Evolutionary conservation across 164 flowering plant species (phyloP), one percentile per base, ranked within the genome.

Genomic region (Houttuynia cordata): DNA sequence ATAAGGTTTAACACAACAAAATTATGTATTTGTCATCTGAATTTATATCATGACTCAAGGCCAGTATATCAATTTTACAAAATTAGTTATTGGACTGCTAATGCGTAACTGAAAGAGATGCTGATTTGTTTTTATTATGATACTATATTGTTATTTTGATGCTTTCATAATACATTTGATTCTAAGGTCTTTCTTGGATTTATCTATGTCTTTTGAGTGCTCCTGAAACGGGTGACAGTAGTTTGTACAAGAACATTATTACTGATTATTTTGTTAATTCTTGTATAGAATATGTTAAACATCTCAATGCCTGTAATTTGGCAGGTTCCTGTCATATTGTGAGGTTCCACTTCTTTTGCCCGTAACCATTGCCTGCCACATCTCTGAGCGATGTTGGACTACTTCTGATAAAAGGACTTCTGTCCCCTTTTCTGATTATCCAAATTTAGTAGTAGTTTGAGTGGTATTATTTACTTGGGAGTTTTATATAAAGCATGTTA

Each of bases 311-410:
- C 15, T 12, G 56, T 53, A 45, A 45, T 17, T 63, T 47, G 58
- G 47, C 73, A 91, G 97, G 97, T 91, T 91, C 67, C 51, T 91
- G 51, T 75, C 87, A 14, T 75, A 63, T 69, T 91, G 97, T 65
- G 57, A 78, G 69, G 81, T 91, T 67, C 96, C 96, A 20, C 54
- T 61, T 63, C 79, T 86, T 67, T 73, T 88, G 23, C 96, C 93
- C 2, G 75, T 91, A 22, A 88, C 96, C 21, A 70, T 91, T 70
- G 91, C 85, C 61, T 91, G 96, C 64, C 97, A 91, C 68, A 78
- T 77, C 61, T 70, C 80, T 34, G 94, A 83, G 62, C 79, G 83
- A 71, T 91, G 96, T 73, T 91, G 97, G 97, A 83, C 79, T 75
- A 64, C 80, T 39, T 69, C 77, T 68, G 89, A 80, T 22, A 69